phyloP scores from a whole-genome alignment of 1,139 yeast genomes.

The Geotrichum bryndzae region DNA sequence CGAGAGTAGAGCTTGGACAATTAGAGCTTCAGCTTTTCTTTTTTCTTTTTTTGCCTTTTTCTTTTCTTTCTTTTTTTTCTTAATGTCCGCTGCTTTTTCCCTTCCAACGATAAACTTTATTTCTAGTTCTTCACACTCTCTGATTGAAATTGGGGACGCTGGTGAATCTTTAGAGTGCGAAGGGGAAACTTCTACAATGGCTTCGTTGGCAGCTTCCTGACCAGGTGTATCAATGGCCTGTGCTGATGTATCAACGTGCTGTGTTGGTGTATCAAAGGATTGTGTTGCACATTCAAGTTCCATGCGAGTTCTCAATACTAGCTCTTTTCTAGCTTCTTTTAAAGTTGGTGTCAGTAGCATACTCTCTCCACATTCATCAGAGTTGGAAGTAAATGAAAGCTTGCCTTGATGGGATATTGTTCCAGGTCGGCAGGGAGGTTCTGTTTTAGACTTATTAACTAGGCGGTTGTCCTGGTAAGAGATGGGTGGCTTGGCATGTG shows the following conservation, averaged over 20 bases:
- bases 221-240: too few species aligned
- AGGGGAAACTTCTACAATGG: background rate
- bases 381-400: background rate
- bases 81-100: too few species aligned
- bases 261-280: background rate
- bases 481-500: background rate
- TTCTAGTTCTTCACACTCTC: background rate
- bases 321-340: background rate
- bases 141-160: background rate
- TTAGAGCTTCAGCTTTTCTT: background rate
- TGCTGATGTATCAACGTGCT: too few species aligned
- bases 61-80: too few species aligned
- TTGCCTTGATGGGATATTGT: background rate
- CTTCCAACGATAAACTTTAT: background rate
- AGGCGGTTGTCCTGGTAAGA: background rate
- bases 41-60: too few species aligned
- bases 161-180: background rate
- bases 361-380: background rate
- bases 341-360: background rate
- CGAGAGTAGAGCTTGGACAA: slow-evolving; percentile 34
- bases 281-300: background rate
- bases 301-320: background rate
- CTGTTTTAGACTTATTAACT: background rate
- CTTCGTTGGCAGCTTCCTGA: background rate
- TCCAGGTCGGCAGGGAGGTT: background rate